Conservation (phyloP, 2,329 filamentous ascomycete genomes). For the Magnaporthiopsis incrustans region DNA sequence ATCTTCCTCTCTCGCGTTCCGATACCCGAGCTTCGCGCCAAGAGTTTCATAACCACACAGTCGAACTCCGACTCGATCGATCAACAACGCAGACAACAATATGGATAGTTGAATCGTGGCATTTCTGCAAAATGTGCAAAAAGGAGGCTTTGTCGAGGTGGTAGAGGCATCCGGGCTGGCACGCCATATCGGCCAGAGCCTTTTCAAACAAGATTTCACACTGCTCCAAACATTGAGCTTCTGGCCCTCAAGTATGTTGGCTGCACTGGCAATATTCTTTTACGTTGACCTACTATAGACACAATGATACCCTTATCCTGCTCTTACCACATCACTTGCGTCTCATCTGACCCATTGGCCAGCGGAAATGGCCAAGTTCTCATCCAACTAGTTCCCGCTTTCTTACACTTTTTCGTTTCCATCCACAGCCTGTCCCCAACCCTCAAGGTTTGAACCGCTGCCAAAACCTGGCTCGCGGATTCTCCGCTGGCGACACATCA, state of each 20-base stretch:
- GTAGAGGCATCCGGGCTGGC: background rate
- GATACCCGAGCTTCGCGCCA: conserved; percentile 46
- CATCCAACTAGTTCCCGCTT: background rate
- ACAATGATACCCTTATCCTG: background rate
- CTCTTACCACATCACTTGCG: background rate
- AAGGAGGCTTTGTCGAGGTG: too few relatives aligned
- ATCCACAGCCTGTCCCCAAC: background rate
- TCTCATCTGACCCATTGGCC: background rate
- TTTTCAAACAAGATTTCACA: background rate
- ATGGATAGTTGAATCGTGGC: background rate
- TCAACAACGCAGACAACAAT: conserved; percentile 11
- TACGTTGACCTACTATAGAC: background rate
- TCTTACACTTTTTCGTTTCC: background rate
- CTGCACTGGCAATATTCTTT: background rate
- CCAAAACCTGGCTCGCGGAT: background rate
- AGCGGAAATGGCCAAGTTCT: background rate
- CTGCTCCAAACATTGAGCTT: background rate
- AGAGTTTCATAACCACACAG: conserved; percentile 38
- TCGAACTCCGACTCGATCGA: conserved; percentile 28
- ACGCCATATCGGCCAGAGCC: too few relatives aligned
- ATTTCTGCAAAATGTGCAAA: background rate
- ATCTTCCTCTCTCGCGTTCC: conserved; percentile 48
- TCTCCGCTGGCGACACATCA: background rate
- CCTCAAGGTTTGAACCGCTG: background rate
- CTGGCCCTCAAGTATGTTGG: background rate